Conservation (phyloP, 2,329 filamentous ascomycete genomes). For the Alternaria sp. region DNA sequence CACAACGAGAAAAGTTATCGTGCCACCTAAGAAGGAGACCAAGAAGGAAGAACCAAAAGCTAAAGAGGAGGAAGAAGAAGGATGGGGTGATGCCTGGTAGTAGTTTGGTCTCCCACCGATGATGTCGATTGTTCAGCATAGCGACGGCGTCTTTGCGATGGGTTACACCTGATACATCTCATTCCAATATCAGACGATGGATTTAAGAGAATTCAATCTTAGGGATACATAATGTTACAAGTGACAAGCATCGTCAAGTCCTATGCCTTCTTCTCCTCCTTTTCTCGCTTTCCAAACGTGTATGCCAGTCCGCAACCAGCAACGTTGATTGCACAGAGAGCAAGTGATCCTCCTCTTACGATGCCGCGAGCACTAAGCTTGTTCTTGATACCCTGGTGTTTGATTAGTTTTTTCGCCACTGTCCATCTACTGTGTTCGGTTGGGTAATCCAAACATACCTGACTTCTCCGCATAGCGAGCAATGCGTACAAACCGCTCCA, state of each 20-base stretch:
- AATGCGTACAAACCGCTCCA: conserved; percentile 73
- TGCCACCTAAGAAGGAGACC: conserved; percentile 41
- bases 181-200: background rate
- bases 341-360: conserved; percentile 62
- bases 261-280: conserved; percentile 36
- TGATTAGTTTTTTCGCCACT: conserved; percentile 4
- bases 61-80: conserved; percentile 54
- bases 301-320: conserved; percentile 62
- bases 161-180: conserved; percentile 8
- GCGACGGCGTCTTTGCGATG: conserved; percentile 20
- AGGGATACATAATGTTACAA: conserved; percentile 18
- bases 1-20: conserved; percentile 43
- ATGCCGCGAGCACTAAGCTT: conserved; percentile 62
- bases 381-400: conserved; percentile 51
- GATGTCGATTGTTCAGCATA: conserved; percentile 19
- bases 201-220: background rate
- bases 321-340: conserved; percentile 61
- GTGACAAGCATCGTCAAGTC: background rate
- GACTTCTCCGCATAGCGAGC: conserved; percentile 66
- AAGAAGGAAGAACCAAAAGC: conserved; percentile 50
- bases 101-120: conserved; percentile 1
- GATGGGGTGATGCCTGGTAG: conserved; percentile 53
- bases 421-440: background rate
- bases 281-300: conserved; percentile 58
- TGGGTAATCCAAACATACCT: conserved; percentile 38